Evolutionary conservation across 2,329 filamentous ascomycete genomes (phyloP).

Genomic region (Trichoderma koningii): DNA sequence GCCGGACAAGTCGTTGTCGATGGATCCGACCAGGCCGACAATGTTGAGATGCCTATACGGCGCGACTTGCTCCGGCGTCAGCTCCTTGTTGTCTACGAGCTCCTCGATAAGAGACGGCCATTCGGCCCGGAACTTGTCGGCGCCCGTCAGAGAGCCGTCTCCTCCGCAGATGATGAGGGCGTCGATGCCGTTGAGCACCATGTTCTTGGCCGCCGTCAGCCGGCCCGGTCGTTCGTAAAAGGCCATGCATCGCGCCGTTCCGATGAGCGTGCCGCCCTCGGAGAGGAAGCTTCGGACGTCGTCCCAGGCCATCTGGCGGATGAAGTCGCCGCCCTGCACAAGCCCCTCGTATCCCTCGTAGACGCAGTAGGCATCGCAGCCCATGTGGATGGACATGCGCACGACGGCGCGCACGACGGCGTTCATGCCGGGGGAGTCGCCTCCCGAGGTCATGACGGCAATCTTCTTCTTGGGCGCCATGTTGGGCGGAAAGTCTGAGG

Average conservation of each 20-base stretch:
- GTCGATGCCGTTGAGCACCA: conserved; percentile 90
- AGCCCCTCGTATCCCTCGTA: conserved; percentile 97
- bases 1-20: conserved; percentile 96
- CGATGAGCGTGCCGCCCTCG: conserved; percentile 93
- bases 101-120: conserved; percentile 89
- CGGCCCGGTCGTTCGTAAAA: conserved; percentile 90
- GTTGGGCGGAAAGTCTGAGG: conserved; percentile 31
- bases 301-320: conserved; percentile 85
- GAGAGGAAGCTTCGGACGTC: conserved; percentile 93
- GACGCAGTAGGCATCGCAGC: conserved; percentile 76
- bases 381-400: conserved; percentile 83
- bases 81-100: conserved; percentile 71
- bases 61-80: conserved; percentile 69
- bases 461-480: conserved; percentile 66
- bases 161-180: conserved; percentile 96
- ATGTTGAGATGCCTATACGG: conserved; percentile 91
- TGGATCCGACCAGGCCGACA: conserved; percentile 92
- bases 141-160: conserved; percentile 93
- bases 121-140: conserved; percentile 87
- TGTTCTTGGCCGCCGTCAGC: conserved; percentile 85
- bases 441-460: conserved; percentile 91
- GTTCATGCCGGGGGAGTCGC: conserved; percentile 95
- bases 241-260: conserved; percentile 87
- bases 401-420: conserved; percentile 87
- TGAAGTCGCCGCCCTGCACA: conserved; percentile 84